Conservation (phyloP, 495 filamentous ascomycete genomes). For the Penicillium roqueforti region DNA sequence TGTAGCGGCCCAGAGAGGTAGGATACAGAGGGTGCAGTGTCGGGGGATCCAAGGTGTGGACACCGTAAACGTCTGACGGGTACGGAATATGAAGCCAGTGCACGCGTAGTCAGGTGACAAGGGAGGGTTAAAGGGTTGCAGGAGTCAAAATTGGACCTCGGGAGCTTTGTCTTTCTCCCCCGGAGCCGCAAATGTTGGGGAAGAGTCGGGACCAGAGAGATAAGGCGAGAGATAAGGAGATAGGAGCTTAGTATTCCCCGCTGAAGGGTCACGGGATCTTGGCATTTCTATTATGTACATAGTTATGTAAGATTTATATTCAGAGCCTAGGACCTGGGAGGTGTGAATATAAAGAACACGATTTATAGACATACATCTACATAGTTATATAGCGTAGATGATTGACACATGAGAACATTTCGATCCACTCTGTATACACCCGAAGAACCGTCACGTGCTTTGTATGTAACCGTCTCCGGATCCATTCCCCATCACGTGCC, state of each 20-base stretch:
- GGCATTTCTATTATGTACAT: background rate
- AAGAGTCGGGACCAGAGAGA: constrained; percentile 1
- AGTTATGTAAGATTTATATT: background rate
- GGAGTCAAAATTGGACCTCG: background rate
- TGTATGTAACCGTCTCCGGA: background rate
- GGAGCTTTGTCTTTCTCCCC: constrained; percentile 8
- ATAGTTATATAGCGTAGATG: no score
- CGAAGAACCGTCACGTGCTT: background rate
- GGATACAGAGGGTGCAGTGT: constrained; percentile 7
- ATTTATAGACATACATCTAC: no score
- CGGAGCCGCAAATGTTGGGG: constrained; percentile 27
- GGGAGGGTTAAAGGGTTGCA: background rate
- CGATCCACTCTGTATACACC: no score
- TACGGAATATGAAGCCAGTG: constrained; percentile 1
- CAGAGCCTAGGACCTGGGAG: no score
- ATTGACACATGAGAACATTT: no score
- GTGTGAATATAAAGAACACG: background rate
- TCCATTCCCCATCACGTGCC: background rate
- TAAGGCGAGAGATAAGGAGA: constrained; percentile 8
- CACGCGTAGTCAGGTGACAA: constrained; percentile 26
- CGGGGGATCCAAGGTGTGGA: constrained; percentile 1
- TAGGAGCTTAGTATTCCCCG: constrained; percentile 9
- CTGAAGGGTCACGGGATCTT: constrained; percentile 1
- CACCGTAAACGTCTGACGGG: constrained; percentile 14
- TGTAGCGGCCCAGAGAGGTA: constrained; percentile 15